phyloP scores from a whole-genome alignment of 192 early-diverging fungal genomes.

The Coemansia sp. region DNA sequence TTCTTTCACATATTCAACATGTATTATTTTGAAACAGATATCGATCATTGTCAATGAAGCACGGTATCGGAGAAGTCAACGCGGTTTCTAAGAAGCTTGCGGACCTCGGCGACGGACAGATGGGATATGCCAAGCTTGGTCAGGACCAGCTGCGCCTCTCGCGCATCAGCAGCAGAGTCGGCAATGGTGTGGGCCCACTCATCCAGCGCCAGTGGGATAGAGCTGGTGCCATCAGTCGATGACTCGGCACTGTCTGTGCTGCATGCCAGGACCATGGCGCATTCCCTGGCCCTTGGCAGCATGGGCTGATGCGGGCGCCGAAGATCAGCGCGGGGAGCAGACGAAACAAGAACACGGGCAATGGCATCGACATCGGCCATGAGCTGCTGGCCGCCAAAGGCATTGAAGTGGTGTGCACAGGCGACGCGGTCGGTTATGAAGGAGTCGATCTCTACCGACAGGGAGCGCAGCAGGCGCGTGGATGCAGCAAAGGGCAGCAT shows the following conservation, averaged over 20 bases:
- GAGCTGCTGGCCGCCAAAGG: constrained; percentile 31
- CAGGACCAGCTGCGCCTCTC: constrained; percentile 27
- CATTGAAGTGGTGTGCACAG: constrained; percentile 32
- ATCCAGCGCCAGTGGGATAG: constrained; percentile 28
- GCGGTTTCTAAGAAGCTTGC: constrained; percentile 26
- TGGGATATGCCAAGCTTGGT: constrained; percentile 34
- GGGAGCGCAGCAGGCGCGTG: constrained; percentile 19
- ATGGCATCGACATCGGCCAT: constrained; percentile 29
- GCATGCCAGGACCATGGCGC: constrained; percentile 27
- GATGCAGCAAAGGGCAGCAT: constrained; percentile 31
- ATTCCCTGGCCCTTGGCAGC: constrained; percentile 24
- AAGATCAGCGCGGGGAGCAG: not conserved
- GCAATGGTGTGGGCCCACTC: constrained; percentile 34
- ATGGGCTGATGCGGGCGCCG: constrained; percentile 1
- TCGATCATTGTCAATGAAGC: not conserved
- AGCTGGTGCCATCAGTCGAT: not conserved
- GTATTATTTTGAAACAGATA: too few species aligned
- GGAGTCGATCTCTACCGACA: constrained; percentile 36
- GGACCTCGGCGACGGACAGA: constrained; percentile 30
- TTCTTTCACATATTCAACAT: too few species aligned
- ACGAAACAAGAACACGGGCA: constrained; percentile 15
- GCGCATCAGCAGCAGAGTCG: constrained; percentile 16
- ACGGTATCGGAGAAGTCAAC: constrained; percentile 20
- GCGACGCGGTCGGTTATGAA: constrained; percentile 45
- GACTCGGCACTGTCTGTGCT: constrained; percentile 9